These are phyloP conservation scores for Pseudocercospora crystallina DNA, from an alignment of 2,329 filamentous ascomycete genomes.

Conservation along the genomic window DNA sequence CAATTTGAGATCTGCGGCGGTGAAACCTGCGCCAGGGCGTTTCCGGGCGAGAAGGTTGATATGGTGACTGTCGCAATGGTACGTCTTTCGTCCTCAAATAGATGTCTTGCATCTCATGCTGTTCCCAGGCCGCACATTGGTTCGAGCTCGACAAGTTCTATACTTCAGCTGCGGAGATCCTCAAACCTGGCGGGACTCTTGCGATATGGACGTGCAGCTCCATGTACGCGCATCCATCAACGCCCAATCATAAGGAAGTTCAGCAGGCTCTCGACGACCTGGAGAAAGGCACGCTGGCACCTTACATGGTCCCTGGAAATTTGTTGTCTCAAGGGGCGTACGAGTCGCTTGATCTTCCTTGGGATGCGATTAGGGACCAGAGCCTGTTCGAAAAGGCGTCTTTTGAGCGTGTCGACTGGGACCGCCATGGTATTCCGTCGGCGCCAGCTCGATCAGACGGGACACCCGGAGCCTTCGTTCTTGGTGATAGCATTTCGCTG, in stretches of 20 bases:
- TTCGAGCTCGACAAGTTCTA: slow-evolving; percentile 57
- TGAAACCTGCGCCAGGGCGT: slow-evolving; percentile 17
- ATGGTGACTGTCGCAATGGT: slow-evolving; percentile 26
- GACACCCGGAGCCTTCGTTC: slow-evolving; percentile 19
- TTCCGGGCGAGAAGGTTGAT: slow-evolving; percentile 19
- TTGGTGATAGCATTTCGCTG: slow-evolving; percentile 30
- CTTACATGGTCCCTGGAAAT: slow-evolving; percentile 48
- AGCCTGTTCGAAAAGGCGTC: slow-evolving; percentile 40
- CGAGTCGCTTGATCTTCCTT: slow-evolving; percentile 49
- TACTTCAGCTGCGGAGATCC: slow-evolving; percentile 44
- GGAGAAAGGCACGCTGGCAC: slow-evolving; percentile 38
- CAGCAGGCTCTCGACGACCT: slow-evolving; percentile 44
- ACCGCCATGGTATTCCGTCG: slow-evolving; percentile 29
- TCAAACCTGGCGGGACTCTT: slow-evolving; percentile 56
- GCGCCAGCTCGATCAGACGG: slow-evolving; percentile 16
- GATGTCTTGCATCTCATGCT: not conserved
- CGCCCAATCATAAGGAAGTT: slow-evolving; percentile 44
- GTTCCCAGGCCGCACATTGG: slow-evolving; percentile 49
- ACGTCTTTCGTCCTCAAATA: not conserved
- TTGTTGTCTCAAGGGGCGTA: slow-evolving; percentile 44
- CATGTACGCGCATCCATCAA: slow-evolving; percentile 33
- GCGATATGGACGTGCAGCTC: slow-evolving; percentile 50
- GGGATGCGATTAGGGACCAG: slow-evolving; percentile 38
- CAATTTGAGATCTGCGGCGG: slow-evolving; percentile 16
- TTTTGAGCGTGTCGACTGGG: slow-evolving; percentile 49